Percentiles rank a stretch among this genome's conserved stretches.
Evolutionary conservation across 305 asterid genomes (phyloP).

Genomic region (Rubia balearica): DNA sequence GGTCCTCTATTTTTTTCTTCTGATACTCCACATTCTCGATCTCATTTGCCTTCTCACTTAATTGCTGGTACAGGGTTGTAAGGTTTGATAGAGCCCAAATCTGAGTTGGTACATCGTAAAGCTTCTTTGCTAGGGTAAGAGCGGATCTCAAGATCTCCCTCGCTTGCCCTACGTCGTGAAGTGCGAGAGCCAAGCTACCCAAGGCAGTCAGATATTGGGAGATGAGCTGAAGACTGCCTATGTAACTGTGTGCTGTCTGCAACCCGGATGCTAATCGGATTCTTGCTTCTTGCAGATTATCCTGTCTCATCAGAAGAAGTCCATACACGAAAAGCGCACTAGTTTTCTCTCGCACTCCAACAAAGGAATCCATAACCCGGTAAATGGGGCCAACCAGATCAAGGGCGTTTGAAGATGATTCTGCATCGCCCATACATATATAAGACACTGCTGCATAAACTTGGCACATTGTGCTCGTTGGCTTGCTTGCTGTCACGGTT

Average conservation of each 20-base stretch:
- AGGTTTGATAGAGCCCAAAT: slow-evolving; percentile 81
- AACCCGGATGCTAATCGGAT: slow-evolving; percentile 80
- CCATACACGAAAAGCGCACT: slow-evolving; percentile 72
- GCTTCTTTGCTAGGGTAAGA: slow-evolving; percentile 85
- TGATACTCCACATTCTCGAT: slow-evolving; percentile 64
- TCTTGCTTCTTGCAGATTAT: slow-evolving; percentile 93
- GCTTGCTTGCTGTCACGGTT: slow-evolving; percentile 74
- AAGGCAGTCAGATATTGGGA: slow-evolving; percentile 86
- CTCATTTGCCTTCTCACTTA: slow-evolving; percentile 72
- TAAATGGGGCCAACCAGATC: slow-evolving; percentile 84
- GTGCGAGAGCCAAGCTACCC: slow-evolving; percentile 82
- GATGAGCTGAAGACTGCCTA: slow-evolving; percentile 98
- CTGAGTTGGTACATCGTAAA: slow-evolving; percentile 87
- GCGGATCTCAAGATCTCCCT: slow-evolving; percentile 94
- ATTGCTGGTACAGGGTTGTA: slow-evolving; percentile 83
- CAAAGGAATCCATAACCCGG: slow-evolving; percentile 70
- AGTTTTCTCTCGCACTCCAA: slow-evolving; percentile 89
- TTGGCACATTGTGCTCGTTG: slow-evolving; percentile 82
- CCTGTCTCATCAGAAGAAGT: slow-evolving; percentile 81
- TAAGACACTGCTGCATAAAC: slow-evolving; percentile 85
- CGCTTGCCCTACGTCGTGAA: slow-evolving; percentile 93
- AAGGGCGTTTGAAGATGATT: slow-evolving; percentile 87
- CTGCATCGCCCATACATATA: slow-evolving; percentile 88
- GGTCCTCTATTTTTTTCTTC: slow-evolving; percentile 68
- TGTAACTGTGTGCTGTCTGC: slow-evolving; percentile 74